Evolutionary conservation across 1,139 yeast genomes (phyloP), one percentile per base, ranked within the genome.

Genomic region (Lodderomyces orthopsilosis): DNA sequence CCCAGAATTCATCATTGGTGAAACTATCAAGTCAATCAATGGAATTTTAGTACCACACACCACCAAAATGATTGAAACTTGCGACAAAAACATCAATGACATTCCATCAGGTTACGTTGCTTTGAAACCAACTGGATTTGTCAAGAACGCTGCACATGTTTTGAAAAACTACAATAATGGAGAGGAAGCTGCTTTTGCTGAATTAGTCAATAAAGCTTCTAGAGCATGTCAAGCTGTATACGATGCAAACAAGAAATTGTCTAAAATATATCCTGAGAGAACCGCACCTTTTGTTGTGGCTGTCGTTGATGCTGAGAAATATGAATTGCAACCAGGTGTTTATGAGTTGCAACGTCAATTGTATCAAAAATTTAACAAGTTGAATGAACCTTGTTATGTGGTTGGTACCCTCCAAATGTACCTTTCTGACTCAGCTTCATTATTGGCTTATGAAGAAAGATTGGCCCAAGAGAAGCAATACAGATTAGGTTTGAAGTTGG

Each of bases 381-480:
- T 68, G 36, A 68, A 77, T 46, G 60, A 69, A 43, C 82, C 85
- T 8, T 70, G 81, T 22, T 79, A 87, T 22, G 88, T 89, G 23
- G 87, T 88, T 44, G 98, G 98, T 34, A 93, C 98, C 14, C 78
- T 93, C 62, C 98, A 93, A 68, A 82, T 91, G 89, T 93, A 93
- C 65, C 74, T 93, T 58, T 79, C 82, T 42, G 88, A 83, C 50
- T 81, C 95, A 1, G 63, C 83, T 2, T 73, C 73, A 23, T 76
- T 86, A 53, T 70, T 91, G 51, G 65, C 79, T 30, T 51, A 65
- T 37, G 97, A 91, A 60, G 79, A 81, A 52, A 67, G 72, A 49
- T 70, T 82, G 48, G 96, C 98, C 12, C 56, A 66, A 47, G 63
- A 75, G 46, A 75, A 77, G 48, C 72, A 75, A 46, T 91, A 90